Evolutionary conservation across 2,329 filamentous ascomycete species (phyloP), one percentile per base, ranked within the genome.

Genomic region (Aaosphaeria arxii): DNA sequence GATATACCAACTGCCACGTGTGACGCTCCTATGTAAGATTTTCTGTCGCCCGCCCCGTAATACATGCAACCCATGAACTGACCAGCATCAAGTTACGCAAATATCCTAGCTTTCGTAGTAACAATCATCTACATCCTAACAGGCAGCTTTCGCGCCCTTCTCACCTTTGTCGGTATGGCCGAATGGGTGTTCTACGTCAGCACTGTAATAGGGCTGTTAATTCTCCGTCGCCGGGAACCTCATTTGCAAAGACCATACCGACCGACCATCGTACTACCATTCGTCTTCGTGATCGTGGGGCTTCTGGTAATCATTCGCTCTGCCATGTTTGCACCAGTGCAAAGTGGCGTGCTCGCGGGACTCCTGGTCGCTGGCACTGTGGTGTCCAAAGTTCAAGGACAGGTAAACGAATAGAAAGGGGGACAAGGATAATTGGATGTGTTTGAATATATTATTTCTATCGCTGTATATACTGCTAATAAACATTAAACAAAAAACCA

Each of bases 151-250:
- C 76, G 82, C 32, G 77, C 79, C 0, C 75, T 86, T 0, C 58
- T 86, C 7, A 85, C 81, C 0, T 83, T 70, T 43, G 63, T 66
- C 29, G 64, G 65, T 11, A 68, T 70, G 64, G 65, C 65, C 6
- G 61, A 59, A 50, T 85, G 82, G 60, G 77, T 82, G 0, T 86
- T 85, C 64, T 85, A 85, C 68, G 83, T 85, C 57, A 71, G 84
- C 30, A 82, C 82, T 0, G 82, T 85, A 0, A 56, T 84, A 0
- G 83, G 82, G 0, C 77, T 81, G 1, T 70, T 85, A 7, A 67
- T 84, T 11, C 64, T 86, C 40, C 76, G 83, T 9, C 75, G 75
- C 47, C 74, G 79, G 1, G 81, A 85, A 59, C 83, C 82, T 0
- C 62, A 68, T 0, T 69, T 86, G 3, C 55, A 70, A 0, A 66